Conservation (phyloP, 306 rosid species). For the Castanospermum australe region DNA sequence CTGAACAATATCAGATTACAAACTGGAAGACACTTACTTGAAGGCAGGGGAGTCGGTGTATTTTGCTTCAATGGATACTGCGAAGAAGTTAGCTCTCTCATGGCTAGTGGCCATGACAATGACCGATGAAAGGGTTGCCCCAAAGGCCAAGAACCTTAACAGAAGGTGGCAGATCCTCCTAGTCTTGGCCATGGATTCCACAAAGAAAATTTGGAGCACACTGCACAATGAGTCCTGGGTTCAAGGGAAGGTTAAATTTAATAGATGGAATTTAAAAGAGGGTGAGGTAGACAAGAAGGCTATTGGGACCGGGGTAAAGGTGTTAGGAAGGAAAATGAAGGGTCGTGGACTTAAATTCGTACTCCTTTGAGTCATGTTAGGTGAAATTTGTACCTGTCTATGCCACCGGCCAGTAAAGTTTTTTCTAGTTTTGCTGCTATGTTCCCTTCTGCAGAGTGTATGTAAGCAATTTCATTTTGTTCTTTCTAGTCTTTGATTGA, state of each 20-base stretch:
- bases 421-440: conserved; percentile 30
- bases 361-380: conserved; percentile 33
- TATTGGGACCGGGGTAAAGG: conserved; percentile 8
- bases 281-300: conserved; percentile 2
- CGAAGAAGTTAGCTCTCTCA: conserved; percentile 38
- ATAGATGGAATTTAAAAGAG: not conserved
- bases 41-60: conserved; percentile 67
- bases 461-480: conserved; percentile 7
- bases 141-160: conserved; percentile 64
- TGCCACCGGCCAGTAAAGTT: conserved; percentile 1
- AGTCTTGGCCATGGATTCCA: conserved; percentile 38
- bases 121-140: conserved; percentile 64
- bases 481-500: not conserved
- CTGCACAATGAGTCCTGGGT: conserved; percentile 11
- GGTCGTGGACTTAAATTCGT: not conserved
- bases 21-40: conserved; percentile 44
- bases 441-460: not conserved
- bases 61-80: conserved; percentile 60
- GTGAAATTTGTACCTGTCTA: conserved; percentile 42
- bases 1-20: not conserved
- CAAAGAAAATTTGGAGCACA: not conserved
- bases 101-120: conserved; percentile 83
- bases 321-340: conserved; percentile 45
- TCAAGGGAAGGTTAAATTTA: conserved; percentile 21
- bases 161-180: conserved; percentile 50